Evolutionary conservation across 129 eudicot genomes (phyloP), one percentile per base, ranked within the genome.

Genomic region (Flaveria ramosissima): DNA sequence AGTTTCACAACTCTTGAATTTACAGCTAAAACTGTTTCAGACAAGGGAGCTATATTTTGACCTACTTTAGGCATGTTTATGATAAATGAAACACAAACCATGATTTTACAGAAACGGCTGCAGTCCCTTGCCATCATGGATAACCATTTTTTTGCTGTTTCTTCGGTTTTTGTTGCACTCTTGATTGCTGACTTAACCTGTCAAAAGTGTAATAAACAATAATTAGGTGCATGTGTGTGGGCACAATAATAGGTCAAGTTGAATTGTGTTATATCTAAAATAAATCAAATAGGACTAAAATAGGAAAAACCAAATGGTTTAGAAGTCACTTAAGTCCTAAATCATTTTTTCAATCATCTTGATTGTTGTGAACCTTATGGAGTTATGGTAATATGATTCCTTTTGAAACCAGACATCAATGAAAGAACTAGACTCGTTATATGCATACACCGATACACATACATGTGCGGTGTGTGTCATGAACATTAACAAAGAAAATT

Each of bases 51-150:
- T 39, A 17, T 13, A 26, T 9, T 41, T 26, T 77, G 57, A 68
- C 26, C 51, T 46, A 68, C 39, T 67, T 77, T 69, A 30, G 27
- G 12, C 17, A 48, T 64, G 17, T 45, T 20, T n/a, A 26, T 46
- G 20, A n/a, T 51, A 39, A 53, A 56, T 19, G 55, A 66, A 78
- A 76, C 50, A 83, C 93, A 75, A 60, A 89, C 99, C 99, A 95
- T 87, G 78, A 95, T 91, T 86, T 88, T 95, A 72, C 97, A 91
- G 72, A 95, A 95, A 57, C 99, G 97, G 51, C 77, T 89, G 94
- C 99, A 95, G 81, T 95, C 97, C 71, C 96, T 89, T 4, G 96
- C 42, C 97, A 95, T 95, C 81, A 84, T 85, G 23, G 92, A 81
- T 32, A 95, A 66, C 96, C 96, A 95, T 81, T 77, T 89, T 82